Base-by-base conservation (phyloP, 495 filamentous ascomycete genomes). In the Collariella sp. region DNA sequence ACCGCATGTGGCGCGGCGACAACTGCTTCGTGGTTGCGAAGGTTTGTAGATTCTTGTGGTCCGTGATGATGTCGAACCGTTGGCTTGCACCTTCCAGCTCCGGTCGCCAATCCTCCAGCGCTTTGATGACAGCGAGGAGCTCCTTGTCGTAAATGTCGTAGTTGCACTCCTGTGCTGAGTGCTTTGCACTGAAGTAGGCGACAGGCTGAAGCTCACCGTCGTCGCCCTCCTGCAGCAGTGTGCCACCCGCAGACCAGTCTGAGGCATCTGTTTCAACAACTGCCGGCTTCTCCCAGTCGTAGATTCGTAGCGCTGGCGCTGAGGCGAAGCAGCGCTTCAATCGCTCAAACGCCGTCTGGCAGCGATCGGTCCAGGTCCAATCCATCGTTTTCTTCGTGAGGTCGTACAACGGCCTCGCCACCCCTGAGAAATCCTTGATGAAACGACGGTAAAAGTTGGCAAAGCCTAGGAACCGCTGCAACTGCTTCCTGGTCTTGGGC, bases 391-490 rank as follows among this genome's bases (percentile, higher is more conserved):
- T 38, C 31, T 50, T 49, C 2, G 35, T 33, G 1, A 44, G 11
- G 0, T 48, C 23, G 23, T 48, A 38, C 3, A 58, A 16, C 12
- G 33, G 55, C 19, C 20, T 43, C 0, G 43, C 43, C 0, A 56
- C 24, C 12, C n/a, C 24, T 3, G 5, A 18, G 11, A 47, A 62
- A 11, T 43, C 22, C 5, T 19, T 5, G 4, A 62, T 35, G n/a
- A 62, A 62, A 3, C 34, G 24, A 2, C 42, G 13, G 24, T 58
- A 62, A 19, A 62, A 62, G 31, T 56, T 58, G 3, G 22, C n/a
- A 22, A 62, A 62, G 11, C 48, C 18, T 12, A 54, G 5, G 40
- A 53, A 41, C 0, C 19, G 16, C 34, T 38, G 19, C 11, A 36
- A 29, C 0, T 50, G 26, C 29, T 36, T 54, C 3, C 40, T 7